Evolutionary conservation across 2,329 filamentous ascomycete genomes (phyloP).

Genomic region (Lasiodiplodia citricola): DNA sequence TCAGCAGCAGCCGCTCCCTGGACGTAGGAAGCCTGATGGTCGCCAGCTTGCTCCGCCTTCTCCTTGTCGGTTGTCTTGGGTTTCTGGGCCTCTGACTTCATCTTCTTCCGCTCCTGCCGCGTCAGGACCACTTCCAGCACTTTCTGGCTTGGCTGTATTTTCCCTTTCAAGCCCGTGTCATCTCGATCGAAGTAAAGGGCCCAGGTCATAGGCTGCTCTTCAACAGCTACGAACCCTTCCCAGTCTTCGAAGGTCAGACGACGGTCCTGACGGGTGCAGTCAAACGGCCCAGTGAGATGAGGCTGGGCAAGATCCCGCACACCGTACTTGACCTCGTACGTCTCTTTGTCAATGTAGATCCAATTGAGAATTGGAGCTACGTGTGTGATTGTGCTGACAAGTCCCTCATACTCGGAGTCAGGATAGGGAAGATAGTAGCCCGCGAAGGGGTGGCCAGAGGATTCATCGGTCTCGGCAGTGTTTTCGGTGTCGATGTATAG

Average conservation of each 20-base stretch:
- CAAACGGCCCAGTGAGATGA: constrained; percentile 44
- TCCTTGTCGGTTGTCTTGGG: constrained; percentile 2
- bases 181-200: constrained; percentile 55
- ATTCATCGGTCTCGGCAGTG: background rate
- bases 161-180: constrained; percentile 33
- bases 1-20: background rate
- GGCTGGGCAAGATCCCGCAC: constrained; percentile 43
- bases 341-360: constrained; percentile 45
- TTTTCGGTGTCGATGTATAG: constrained; percentile 15
- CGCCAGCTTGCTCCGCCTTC: constrained; percentile 2
- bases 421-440: constrained; percentile 67
- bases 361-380: constrained; percentile 50
- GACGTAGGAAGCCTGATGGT: background rate
- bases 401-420: constrained; percentile 57
- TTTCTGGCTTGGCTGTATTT: background rate
- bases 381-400: constrained; percentile 60
- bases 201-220: constrained; percentile 41
- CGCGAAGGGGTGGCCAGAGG: constrained; percentile 52
- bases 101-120: constrained; percentile 19
- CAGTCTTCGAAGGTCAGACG: constrained; percentile 46
- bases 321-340: constrained; percentile 44
- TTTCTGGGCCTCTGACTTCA: constrained; percentile 11
- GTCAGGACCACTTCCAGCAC: constrained; percentile 13
- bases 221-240: constrained; percentile 48
- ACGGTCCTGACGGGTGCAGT: constrained; percentile 46